Conservation (phyloP, 202 grass and related monocot species). For the Musa balbisiana region DNA sequence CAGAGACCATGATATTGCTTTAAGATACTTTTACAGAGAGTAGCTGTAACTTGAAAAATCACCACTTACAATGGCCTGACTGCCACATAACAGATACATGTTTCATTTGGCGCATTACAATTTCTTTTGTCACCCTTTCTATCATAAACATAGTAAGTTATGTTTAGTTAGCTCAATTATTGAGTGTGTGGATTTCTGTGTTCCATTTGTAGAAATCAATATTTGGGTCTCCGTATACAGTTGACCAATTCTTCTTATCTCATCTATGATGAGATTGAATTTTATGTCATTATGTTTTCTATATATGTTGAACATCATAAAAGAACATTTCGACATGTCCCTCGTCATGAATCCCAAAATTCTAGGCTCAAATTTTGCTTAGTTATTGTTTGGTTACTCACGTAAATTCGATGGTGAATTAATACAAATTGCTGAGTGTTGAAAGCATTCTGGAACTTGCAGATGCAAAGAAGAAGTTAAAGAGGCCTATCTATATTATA, state of each 20-base stretch:
- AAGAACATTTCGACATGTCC: too few species aligned
- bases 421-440: not conserved
- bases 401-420: not conserved
- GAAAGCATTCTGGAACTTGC: slow-evolving; percentile 17
- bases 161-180: too few species aligned
- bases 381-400: not conserved
- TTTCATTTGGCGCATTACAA: not conserved
- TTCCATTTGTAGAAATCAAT: too few species aligned
- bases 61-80: not conserved
- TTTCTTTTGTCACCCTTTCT: too few species aligned
- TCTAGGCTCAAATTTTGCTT: not conserved
- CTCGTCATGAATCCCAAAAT: too few species aligned
- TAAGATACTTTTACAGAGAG: not conserved
- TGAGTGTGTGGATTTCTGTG: too few species aligned
- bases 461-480: slow-evolving; percentile 92
- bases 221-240: too few species aligned
- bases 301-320: not conserved
- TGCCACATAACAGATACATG: not conserved
- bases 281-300: not conserved
- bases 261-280: too few species aligned
- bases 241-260: too few species aligned
- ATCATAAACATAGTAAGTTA: too few species aligned
- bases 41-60: not conserved
- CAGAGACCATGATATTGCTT: not conserved
- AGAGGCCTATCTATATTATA: slow-evolving; percentile 93